Percentiles rank a stretch among this genome's conserved stretches.
Conservation (phyloP, 257 asterid genomes). For the Rauvolfia tetraphylla region DNA sequence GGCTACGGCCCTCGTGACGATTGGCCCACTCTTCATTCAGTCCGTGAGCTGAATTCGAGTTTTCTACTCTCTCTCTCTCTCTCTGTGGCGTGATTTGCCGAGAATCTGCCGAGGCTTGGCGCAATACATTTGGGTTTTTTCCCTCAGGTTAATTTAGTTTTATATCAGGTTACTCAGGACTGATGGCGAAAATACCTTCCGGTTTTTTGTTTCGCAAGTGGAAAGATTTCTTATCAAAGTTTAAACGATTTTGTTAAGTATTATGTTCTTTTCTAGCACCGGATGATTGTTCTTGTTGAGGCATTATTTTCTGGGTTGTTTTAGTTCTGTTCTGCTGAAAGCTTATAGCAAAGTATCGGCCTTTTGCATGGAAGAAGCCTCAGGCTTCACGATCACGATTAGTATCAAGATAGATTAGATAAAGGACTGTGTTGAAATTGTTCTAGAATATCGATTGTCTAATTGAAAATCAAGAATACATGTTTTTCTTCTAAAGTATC, state of each 20-base stretch:
- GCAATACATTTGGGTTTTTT: background rate
- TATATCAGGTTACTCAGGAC: background rate
- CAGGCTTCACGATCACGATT: too few relatives aligned
- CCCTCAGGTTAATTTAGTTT: background rate
- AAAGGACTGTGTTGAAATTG: too few relatives aligned
- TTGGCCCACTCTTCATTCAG: background rate
- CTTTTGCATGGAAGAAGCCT: too few relatives aligned
- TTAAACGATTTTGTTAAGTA: background rate
- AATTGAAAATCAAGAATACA: too few relatives aligned
- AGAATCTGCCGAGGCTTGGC: background rate
- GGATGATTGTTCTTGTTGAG: background rate
- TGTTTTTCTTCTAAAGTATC: too few relatives aligned
- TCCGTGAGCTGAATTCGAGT: background rate
- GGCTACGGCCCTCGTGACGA: too few relatives aligned
- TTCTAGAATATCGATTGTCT: too few relatives aligned
- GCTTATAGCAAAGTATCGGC: background rate
- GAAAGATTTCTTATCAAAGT: background rate
- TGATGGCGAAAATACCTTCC: too few relatives aligned
- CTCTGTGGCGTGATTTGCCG: background rate
- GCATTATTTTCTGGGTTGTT: background rate
- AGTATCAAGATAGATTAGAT: too few relatives aligned
- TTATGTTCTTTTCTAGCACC: too few relatives aligned
- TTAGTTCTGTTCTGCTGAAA: background rate
- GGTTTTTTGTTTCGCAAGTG: background rate
- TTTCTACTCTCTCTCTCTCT: background rate